These are phyloP conservation scores for Ceratocystis destructans DNA, from an alignment of 2,329 filamentous ascomycete species.

Conservation along the genomic window DNA sequence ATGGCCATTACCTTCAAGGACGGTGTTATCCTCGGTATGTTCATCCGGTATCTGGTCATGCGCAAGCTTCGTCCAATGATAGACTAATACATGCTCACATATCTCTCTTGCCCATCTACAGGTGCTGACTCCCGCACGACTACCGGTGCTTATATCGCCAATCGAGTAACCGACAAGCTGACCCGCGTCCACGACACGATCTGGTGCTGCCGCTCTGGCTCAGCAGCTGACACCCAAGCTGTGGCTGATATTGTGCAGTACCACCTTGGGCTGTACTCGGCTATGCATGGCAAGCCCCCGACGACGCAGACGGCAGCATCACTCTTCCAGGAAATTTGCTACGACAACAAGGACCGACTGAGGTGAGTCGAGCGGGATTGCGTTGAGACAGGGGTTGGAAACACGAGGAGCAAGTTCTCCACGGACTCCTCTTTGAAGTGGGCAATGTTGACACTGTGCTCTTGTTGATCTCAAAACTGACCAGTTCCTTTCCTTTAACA, in stretches of 20 bases:
- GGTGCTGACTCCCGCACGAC: slow-evolving; percentile 95
- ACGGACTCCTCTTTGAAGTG: neutral
- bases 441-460: no score
- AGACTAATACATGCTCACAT: neutral
- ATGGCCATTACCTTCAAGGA: slow-evolving; percentile 99
- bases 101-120: slow-evolving; percentile 23
- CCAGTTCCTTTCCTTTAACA: slow-evolving; percentile 27
- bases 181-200: slow-evolving; percentile 98
- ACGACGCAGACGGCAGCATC: slow-evolving; percentile 91
- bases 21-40: slow-evolving; percentile 73
- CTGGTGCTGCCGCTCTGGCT: slow-evolving; percentile 98
- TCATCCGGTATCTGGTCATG: slow-evolving; percentile 21
- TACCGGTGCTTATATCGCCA: slow-evolving; percentile 95
- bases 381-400: no score
- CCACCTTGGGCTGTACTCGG: slow-evolving; percentile 82
- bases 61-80: neutral
- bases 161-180: slow-evolving; percentile 97
- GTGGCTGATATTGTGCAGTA: slow-evolving; percentile 97
- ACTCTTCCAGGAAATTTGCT: slow-evolving; percentile 96
- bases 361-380: slow-evolving; percentile 45
- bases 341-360: slow-evolving; percentile 87
- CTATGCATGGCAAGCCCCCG: slow-evolving; percentile 76
- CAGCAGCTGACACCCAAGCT: slow-evolving; percentile 92
- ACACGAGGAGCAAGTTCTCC: neutral
- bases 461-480: neutral